phyloP scores from a whole-genome alignment of 768 basidiomycete genomes.

The Amanita pallidorosea region DNA sequence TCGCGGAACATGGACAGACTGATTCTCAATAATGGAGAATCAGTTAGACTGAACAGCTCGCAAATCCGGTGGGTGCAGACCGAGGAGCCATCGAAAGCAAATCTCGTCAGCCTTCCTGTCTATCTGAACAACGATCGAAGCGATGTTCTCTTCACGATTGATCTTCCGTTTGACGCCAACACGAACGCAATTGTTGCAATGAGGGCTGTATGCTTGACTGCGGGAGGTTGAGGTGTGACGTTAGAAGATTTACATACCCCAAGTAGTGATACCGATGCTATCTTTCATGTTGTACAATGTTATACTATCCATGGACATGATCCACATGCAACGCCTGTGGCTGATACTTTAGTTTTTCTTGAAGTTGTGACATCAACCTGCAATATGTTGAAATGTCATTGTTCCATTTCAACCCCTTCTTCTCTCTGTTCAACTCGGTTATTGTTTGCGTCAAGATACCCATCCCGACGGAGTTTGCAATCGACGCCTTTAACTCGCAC shows the following conservation, averaged over 20 bases:
- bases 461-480: no score
- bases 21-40: slow-evolving; percentile 75
- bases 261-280: not conserved
- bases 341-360: no score
- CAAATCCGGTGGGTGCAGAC: slow-evolving; percentile 81
- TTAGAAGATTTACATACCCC: not conserved
- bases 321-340: no score
- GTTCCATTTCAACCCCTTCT: no score
- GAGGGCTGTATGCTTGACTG: slow-evolving; percentile 85
- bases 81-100: slow-evolving; percentile 25
- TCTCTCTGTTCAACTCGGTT: no score
- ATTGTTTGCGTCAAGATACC: no score
- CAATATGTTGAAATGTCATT: no score
- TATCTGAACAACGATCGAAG: slow-evolving; percentile 87
- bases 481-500: no score
- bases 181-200: slow-evolving; percentile 69
- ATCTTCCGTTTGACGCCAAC: slow-evolving; percentile 64
- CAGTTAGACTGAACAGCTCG: slow-evolving; percentile 68
- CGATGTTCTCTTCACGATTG: slow-evolving; percentile 85
- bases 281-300: slow-evolving; percentile 1
- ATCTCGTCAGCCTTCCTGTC: slow-evolving; percentile 74
- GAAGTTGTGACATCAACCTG: no score
- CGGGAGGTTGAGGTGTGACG: slow-evolving; percentile 41
- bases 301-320: slow-evolving; percentile 8
- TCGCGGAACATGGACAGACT: slow-evolving; percentile 61